A percentile compares a stretch with the other conserved stretches of the same genome.
These are phyloP conservation scores for Cocos nucifera DNA, from an alignment of 176 grass and related monocot species.

Conservation along the genomic window DNA sequence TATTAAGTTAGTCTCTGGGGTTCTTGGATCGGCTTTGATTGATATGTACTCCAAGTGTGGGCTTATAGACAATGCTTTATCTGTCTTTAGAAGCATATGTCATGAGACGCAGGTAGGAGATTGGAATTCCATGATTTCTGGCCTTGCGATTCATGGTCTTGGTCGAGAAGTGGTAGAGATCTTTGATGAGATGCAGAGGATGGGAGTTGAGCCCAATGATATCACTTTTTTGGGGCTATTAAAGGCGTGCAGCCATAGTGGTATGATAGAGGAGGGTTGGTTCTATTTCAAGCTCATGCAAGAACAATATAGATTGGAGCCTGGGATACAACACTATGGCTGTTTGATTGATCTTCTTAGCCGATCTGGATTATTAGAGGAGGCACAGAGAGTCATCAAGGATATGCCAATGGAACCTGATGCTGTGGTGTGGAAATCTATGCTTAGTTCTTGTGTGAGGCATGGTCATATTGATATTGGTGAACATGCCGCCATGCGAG, in stretches of 20 bases:
- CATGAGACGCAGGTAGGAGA: background rate
- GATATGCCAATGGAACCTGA: conserved; percentile 1
- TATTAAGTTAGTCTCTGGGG: background rate
- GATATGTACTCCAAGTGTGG: conserved; percentile 3
- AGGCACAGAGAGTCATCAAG: background rate
- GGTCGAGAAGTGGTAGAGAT: background rate
- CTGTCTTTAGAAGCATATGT: background rate
- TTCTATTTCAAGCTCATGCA: background rate
- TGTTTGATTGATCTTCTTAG: conserved; percentile 3
- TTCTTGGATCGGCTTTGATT: background rate
- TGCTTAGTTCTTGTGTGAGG: background rate
- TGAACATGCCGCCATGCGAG: background rate
- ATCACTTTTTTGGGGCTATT: background rate
- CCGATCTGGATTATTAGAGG: background rate
- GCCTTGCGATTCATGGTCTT: background rate
- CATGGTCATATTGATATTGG: background rate
- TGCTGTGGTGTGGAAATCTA: background rate
- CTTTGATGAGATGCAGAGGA: background rate
- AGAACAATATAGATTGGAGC: background rate
- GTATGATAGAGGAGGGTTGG: background rate
- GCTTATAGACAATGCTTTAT: background rate
- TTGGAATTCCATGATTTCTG: background rate
- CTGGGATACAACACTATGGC: background rate
- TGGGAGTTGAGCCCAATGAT: background rate
- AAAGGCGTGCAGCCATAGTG: conserved; percentile 1